Evolutionary conservation across 768 basidiomycete species (phyloP).

Genomic region (Tulasnella sp.): DNA sequence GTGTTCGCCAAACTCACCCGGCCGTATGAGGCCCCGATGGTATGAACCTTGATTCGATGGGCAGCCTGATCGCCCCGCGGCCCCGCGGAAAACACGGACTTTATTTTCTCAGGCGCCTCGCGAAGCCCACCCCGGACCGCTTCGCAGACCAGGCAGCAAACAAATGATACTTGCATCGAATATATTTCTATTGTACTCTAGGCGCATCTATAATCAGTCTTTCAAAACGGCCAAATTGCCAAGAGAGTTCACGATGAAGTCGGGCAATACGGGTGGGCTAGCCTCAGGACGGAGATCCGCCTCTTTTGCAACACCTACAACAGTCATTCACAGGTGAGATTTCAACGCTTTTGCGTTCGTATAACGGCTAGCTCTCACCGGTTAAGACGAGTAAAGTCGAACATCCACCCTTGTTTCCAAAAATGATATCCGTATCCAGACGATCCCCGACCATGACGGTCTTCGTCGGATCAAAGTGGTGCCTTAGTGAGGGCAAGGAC

Average conservation of each 20-base stretch:
- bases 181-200: neutral
- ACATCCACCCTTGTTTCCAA: constrained; percentile 82
- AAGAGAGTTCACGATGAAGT: constrained; percentile 75
- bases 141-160: no score
- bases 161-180: neutral
- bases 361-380: constrained; percentile 48
- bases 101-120: neutral
- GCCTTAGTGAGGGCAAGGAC: constrained; percentile 46
- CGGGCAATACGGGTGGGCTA: constrained; percentile 63
- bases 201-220: neutral
- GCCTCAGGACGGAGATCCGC: constrained; percentile 69
- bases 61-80: no score
- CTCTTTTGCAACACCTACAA: constrained; percentile 69
- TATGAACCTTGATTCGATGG: no score
- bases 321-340: neutral
- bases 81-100: no score
- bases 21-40: no score
- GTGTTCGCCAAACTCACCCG: neutral
- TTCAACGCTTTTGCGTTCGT: neutral
- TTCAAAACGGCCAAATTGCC: constrained; percentile 60
- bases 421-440: constrained; percentile 91
- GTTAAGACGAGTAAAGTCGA: constrained; percentile 87
- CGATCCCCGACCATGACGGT: constrained; percentile 97
- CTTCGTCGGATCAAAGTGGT: constrained; percentile 76
- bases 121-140: neutral